These are phyloP conservation scores for Fusarium sp. DNA, from an alignment of 2,329 filamentous ascomycete species.

Conservation along the genomic window DNA sequence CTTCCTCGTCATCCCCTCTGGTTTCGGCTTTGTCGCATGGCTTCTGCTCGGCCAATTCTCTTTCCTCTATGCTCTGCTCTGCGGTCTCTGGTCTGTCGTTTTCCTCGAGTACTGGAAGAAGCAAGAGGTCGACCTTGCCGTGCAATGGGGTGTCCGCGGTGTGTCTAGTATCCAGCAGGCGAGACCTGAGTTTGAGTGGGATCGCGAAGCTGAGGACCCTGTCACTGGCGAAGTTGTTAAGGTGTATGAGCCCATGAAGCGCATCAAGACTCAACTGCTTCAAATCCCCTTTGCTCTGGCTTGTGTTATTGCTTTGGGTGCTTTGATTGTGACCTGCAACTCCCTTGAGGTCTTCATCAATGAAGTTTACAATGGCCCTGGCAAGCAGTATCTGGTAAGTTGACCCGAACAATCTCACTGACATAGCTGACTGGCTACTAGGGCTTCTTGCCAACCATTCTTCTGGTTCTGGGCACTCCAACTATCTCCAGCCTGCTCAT, in stretches of 20 bases:
- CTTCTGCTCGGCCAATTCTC: conserved; percentile 87
- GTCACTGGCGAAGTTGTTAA: conserved; percentile 82
- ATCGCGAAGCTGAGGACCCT: conserved; percentile 79
- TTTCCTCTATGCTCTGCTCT: conserved; percentile 78
- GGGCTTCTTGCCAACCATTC: conserved; percentile 87
- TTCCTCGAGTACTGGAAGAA: conserved; percentile 98
- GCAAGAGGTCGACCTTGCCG: conserved; percentile 84
- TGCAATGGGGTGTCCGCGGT: conserved; percentile 88
- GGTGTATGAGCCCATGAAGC: conserved; percentile 79
- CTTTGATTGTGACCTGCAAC: conserved; percentile 86
- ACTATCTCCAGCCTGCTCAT: conserved; percentile 81
- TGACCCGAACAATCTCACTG: background rate
- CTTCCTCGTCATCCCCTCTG: conserved; percentile 84
- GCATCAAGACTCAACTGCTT: conserved; percentile 79
- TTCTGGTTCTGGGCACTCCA: conserved; percentile 84
- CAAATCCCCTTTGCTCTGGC: conserved; percentile 86
- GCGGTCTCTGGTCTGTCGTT: conserved; percentile 84
- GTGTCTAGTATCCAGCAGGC: conserved; percentile 84
- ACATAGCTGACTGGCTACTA: conserved; percentile 48
- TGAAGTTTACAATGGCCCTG: conserved; percentile 88
- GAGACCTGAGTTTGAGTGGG: conserved; percentile 80
- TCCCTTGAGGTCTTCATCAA: conserved; percentile 95
- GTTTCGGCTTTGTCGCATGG: conserved; percentile 80
- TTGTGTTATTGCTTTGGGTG: conserved; percentile 77
- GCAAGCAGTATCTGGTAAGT: conserved; percentile 83